Percentiles rank a stretch among this genome's conserved stretches.
These are phyloP conservation scores for Aureobasidium sp. DNA, from an alignment of 2,329 filamentous ascomycete genomes.

Conservation along the genomic window DNA sequence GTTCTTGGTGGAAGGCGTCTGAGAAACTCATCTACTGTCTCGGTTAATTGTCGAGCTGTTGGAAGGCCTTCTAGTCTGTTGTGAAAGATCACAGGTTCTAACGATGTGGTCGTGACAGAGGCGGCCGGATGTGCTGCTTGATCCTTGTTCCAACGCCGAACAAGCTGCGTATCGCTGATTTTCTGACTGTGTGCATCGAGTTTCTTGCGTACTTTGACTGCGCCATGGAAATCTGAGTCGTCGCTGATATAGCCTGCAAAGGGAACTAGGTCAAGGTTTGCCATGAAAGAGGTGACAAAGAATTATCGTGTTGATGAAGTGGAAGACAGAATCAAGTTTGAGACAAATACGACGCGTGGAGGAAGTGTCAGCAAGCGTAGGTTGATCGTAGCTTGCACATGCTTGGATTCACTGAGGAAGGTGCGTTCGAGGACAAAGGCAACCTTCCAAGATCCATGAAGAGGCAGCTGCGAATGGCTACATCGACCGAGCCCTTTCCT, in stretches of 20 bases:
- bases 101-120: not conserved
- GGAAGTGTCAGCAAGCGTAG: not conserved
- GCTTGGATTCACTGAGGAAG: not conserved
- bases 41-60: slow-evolving; percentile 54
- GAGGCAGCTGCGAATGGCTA: not conserved
- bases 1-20: slow-evolving; percentile 58
- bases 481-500: not conserved
- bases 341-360: not conserved
- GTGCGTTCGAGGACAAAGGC: not conserved
- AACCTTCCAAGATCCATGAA: not conserved
- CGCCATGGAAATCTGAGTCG: slow-evolving; percentile 40
- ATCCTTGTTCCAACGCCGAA: not conserved
- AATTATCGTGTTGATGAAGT: not conserved
- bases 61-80: slow-evolving; percentile 51
- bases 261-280: not conserved
- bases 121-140: not conserved
- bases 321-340: not conserved
- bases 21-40: slow-evolving; percentile 59
- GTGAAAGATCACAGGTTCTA: slow-evolving; percentile 32
- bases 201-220: not conserved
- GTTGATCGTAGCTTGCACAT: too few species aligned
- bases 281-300: not conserved
- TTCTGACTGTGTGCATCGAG: not conserved
- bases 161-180: not conserved
- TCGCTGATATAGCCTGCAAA: slow-evolving; percentile 30